These are phyloP conservation scores for Mucor velutinosus DNA, from an alignment of 371 early-diverging fungal genomes.

Conservation along the genomic window DNA sequence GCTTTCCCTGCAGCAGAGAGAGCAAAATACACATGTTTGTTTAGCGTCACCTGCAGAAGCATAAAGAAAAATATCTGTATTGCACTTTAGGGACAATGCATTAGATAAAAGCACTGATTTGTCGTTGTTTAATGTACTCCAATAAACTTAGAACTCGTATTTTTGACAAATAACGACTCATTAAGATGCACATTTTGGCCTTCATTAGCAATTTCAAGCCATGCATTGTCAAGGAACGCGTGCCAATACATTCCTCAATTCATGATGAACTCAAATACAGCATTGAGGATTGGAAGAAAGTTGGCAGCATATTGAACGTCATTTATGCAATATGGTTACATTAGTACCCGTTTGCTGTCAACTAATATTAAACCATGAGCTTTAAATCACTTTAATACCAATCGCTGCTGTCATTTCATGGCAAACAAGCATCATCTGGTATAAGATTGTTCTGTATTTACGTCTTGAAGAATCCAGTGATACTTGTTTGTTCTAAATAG, in stretches of 20 bases:
- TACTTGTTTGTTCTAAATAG: neutral
- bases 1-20: slow-evolving; percentile 2
- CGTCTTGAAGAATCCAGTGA: neutral
- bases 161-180: neutral
- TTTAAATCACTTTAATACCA: neutral
- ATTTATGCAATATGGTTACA: neutral
- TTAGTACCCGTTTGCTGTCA: neutral
- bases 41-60: neutral
- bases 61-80: neutral
- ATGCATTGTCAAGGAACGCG: neutral
- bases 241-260: neutral
- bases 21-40: neutral
- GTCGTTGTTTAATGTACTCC: neutral
- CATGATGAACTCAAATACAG: neutral
- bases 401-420: neutral
- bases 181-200: neutral
- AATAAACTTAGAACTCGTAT: neutral
- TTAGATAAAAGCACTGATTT: neutral
- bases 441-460: neutral
- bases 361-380: neutral
- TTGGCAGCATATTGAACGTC: neutral
- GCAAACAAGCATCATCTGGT: neutral
- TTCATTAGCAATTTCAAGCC: neutral
- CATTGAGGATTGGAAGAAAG: neutral
- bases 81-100: neutral